A percentile compares a stretch with the other conserved stretches of the same genome.
Conservation (phyloP, 768 basidiomycete genomes). For the Phanerochaete sordida region DNA sequence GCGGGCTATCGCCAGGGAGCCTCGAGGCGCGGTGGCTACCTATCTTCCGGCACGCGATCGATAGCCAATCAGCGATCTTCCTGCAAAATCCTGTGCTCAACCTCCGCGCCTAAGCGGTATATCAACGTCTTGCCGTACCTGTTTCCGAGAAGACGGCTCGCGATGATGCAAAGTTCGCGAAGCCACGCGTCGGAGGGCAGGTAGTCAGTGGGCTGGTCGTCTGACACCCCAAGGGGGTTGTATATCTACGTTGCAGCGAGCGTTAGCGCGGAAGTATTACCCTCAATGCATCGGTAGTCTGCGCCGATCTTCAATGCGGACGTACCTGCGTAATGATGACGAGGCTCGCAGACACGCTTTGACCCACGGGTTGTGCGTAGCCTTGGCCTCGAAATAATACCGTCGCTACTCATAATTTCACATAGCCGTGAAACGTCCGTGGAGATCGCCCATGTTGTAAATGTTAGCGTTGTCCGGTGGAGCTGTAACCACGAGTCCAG, state of each 20-base stretch:
- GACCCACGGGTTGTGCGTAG: not conserved
- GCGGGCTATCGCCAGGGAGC: not conserved
- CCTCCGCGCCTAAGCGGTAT: not conserved
- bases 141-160: not conserved
- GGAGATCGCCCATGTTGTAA: too few species aligned
- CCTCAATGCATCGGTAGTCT: not conserved
- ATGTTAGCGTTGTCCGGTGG: too few species aligned
- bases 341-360: not conserved
- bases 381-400: not conserved
- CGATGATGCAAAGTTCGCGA: not conserved
- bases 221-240: not conserved
- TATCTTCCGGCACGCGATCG: slow-evolving; percentile 5
- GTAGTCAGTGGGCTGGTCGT: not conserved
- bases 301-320: not conserved
- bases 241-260: not conserved
- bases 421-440: too few species aligned
- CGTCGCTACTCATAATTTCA: too few species aligned
- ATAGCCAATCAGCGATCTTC: not conserved
- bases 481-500: too few species aligned
- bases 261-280: not conserved
- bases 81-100: not conserved
- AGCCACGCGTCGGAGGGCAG: not conserved
- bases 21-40: not conserved
- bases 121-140: not conserved
- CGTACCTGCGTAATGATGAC: not conserved